These are phyloP conservation scores for Ophiocordyceps camponoti-saundersi DNA, from an alignment of 2,329 filamentous ascomycete species.

Conservation along the genomic window DNA sequence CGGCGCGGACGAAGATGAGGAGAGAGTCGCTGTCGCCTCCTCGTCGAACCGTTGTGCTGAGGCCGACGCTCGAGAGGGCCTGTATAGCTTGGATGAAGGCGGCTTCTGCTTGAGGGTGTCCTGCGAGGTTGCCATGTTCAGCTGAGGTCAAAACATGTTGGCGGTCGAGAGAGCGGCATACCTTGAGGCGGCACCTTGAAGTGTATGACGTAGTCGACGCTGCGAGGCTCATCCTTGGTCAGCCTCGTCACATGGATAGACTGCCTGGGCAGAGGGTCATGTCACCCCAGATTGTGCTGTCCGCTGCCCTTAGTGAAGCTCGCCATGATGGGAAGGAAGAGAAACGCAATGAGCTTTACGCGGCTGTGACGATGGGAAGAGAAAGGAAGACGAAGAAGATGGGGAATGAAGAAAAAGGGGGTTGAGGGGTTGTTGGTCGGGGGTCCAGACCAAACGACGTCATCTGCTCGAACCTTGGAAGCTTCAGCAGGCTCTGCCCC, in stretches of 20 bases:
- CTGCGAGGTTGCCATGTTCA: constrained; percentile 21
- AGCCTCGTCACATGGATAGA: constrained; percentile 1
- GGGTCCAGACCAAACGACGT: not conserved
- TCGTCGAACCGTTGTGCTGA: constrained; percentile 73
- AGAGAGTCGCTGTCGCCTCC: constrained; percentile 53
- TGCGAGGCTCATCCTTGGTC: constrained; percentile 9
- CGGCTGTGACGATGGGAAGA: not conserved
- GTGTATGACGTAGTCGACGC: constrained; percentile 78
- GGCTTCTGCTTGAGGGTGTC: constrained; percentile 50
- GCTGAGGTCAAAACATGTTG: not conserved
- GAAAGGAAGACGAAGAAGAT: not conserved
- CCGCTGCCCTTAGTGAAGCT: constrained; percentile 9
- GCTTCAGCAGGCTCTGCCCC: not conserved
- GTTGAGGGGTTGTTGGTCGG: too few species aligned
- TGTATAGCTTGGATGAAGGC: constrained; percentile 65
- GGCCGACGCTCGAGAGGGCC: constrained; percentile 59
- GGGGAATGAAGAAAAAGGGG: not conserved
- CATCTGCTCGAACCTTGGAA: too few species aligned
- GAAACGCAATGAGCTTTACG: not conserved
- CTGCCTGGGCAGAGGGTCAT: not conserved
- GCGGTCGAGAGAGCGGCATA: constrained; percentile 16
- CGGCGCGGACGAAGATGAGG: constrained; percentile 68
- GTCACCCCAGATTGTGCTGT: constrained; percentile 24
- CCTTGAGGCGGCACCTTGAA: constrained; percentile 56
- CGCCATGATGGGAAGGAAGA: constrained; percentile 12